Base-by-base conservation (phyloP, 179 eudicot species). In the Nepenthes alata region DNA sequence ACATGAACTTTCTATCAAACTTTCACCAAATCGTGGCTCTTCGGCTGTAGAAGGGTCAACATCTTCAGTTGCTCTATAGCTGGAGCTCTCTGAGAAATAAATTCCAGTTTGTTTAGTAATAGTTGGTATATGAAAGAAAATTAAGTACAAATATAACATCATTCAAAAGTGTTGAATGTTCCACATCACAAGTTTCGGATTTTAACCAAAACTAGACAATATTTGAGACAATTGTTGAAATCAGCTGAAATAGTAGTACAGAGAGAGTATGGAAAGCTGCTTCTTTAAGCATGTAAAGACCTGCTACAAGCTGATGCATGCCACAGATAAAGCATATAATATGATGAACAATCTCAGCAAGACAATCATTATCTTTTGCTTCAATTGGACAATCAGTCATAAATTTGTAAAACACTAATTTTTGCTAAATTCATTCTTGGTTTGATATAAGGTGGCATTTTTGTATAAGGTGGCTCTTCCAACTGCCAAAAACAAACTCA, bases 81-180 rank as follows among this genome's bases (percentile, higher is more conserved):
- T 72, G 53, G 83, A 76, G 72, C 67, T 75, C 64, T 80, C 94
- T 88, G 83, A 59, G 56, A 74, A 64, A 68, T 61, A 60, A 50
- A 77, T 57, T 61, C 50, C 37, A 72, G 64, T 67, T 65, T 65
- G 55, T 70, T 60, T 50, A 64, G 14, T 37, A 56, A 69, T 53
- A 77, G 60, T 67, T 53, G 58, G 66, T 41, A 63, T 47, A 55
- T 58, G 64, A 45, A 60, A 39, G 2, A 58, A 7, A 41, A 41
- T 41, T 4, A 41, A 41, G 45, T 41, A 41, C 45, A 41, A 41
- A 41, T 7, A 4, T 41, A 41, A 41, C 45, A 41, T 41, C 45
- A 41, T 4, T 41, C 45, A 41, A 4, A 41, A 4, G 45, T 7
- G 8, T 41, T 41, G 45, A 41, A 6, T 5, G 12, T 47, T 47